A percentile compares a stretch with the other conserved stretches of the same genome.
Evolutionary conservation across 1,139 yeast genomes (phyloP).

Genomic region (Hemisphaericaspora subhashii): DNA sequence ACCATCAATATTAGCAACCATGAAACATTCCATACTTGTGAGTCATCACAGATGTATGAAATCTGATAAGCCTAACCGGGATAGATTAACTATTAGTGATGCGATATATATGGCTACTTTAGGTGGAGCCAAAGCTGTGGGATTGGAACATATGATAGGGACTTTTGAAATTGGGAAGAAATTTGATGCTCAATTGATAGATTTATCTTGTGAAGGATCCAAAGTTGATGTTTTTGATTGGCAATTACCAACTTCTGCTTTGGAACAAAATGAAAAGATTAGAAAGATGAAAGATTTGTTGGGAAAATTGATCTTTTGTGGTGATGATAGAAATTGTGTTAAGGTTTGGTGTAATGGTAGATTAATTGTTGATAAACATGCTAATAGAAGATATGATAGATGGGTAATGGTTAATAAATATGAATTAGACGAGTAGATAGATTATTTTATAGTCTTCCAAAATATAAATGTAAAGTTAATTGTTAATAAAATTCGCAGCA

Average conservation of each 20-base stretch:
- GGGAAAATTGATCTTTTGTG: conserved; percentile 92
- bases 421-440: background rate
- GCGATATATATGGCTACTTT: conserved; percentile 79
- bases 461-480: too few species aligned
- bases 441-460: background rate
- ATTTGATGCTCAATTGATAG: conserved; percentile 83
- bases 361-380: conserved; percentile 45
- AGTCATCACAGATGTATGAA: conserved; percentile 83
- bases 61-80: conserved; percentile 17
- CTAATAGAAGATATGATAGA: conserved; percentile 1
- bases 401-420: conserved; percentile 5
- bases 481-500: too few species aligned
- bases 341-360: conserved; percentile 85
- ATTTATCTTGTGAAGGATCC: conserved; percentile 51
- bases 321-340: conserved; percentile 86
- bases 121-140: conserved; percentile 86
- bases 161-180: conserved; percentile 72
- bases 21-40: conserved; percentile 78
- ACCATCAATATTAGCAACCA: conserved; percentile 71
- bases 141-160: conserved; percentile 60
- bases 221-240: conserved; percentile 75
- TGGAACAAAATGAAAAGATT: conserved; percentile 10
- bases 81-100: conserved; percentile 64
- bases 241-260: conserved; percentile 40
- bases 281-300: conserved; percentile 51